phyloP scores from a whole-genome alignment of 306 rosid species.

The Gastrolobium bilobum region DNA sequence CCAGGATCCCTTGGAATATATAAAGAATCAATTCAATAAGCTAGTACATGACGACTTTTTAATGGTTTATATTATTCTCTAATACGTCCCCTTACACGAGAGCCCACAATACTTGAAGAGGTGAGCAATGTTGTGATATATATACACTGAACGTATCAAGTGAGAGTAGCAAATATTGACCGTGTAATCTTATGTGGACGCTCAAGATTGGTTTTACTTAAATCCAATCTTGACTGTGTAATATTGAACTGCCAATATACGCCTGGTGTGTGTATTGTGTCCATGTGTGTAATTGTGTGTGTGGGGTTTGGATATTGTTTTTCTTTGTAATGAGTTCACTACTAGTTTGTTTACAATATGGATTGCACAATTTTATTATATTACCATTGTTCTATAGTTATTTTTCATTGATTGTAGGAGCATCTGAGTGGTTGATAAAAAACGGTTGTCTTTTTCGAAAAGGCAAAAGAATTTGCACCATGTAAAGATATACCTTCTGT shows the following conservation, averaged over 20 bases:
- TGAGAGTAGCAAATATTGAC: neutral
- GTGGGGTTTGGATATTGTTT: neutral
- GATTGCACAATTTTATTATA: neutral
- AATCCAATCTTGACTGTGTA: neutral
- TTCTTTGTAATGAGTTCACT: neutral
- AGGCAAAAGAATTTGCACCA: slow-evolving; percentile 91
- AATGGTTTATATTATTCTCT: no score
- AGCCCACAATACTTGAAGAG: slow-evolving; percentile 65
- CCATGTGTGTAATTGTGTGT: neutral
- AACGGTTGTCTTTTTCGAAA: slow-evolving; percentile 72
- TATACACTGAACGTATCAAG: neutral
- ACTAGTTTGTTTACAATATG: neutral
- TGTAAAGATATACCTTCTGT: slow-evolving; percentile 97
- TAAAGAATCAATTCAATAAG: no score
- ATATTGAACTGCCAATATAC: neutral
- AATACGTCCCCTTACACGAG: no score
- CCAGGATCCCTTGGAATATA: slow-evolving; percentile 74
- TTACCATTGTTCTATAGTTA: slow-evolving; percentile 24
- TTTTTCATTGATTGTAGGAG: slow-evolving; percentile 64
- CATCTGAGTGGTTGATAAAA: slow-evolving; percentile 91
- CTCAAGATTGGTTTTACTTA: neutral
- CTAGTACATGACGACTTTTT: no score
- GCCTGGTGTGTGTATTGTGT: neutral
- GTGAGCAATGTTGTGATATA: slow-evolving; percentile 50
- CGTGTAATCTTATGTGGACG: no score